Evolutionary conservation across 2,329 filamentous ascomycete species (phyloP), one percentile per base, ranked within the genome.

Genomic region (Monosporascus sp.): DNA sequence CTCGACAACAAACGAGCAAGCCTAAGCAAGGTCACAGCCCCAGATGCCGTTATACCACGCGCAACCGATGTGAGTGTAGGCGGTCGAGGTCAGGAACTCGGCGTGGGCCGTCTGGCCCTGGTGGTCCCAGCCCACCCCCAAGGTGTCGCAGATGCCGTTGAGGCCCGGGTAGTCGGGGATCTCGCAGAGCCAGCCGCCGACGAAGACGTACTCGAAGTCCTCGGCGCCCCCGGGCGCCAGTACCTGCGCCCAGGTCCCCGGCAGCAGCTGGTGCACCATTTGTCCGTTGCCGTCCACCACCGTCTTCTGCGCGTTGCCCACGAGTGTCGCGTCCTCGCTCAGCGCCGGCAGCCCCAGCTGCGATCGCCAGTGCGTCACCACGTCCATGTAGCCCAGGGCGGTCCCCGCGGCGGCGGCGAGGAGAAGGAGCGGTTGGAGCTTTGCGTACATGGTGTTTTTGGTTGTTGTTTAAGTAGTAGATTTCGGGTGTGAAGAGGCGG

Each of bases 131-230:
- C 47, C 47, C 5, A 5, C 9, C 17, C 20, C 36, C 19, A 49
- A 9, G 47, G 11, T 5, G n/a, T 14, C 19, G 47, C 47, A 49
- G 47, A 37, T 24, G 47, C 19, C 31, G 31, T 20, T 37, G 47
- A 49, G 47, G 16, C 47, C 47, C 17, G 26, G 14, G 14, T 20
- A 7, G 31, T 11, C 7, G 31, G 47, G 47, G 19, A 36, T 22
- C 47, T 49, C 47, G 47, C 47, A 49, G 11, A 49, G 47, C 47
- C 47, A 49, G 31, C 47, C 47, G 8, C 47, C 47, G 47, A 49
- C 47, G 47, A 49, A 49, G 31, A 49, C 31, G 31, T 37, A 7
- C 31, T 37, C 31, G 47, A 49, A 49, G 20, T 19, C 47, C 26
- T 49, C 47, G 8, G 26, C 1, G 20, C 36, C 7, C 8, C 47